Conservation (phyloP, 495 filamentous ascomycete genomes). For the Tuber microsphaerosporum region DNA sequence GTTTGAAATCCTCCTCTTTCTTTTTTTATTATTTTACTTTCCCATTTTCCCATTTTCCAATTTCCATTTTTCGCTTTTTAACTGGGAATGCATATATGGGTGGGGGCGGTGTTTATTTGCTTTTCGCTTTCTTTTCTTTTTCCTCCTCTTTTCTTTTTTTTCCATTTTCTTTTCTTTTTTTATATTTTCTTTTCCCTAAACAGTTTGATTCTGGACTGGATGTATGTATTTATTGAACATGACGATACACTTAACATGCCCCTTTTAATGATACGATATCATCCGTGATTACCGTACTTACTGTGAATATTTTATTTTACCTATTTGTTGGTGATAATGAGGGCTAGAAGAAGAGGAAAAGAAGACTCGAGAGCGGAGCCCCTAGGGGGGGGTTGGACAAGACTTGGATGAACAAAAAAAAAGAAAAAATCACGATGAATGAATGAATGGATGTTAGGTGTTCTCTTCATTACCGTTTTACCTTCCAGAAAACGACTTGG, state of each 20-base stretch:
- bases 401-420: neutral
- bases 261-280: neutral
- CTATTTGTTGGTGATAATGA: neutral
- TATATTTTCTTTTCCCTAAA: slow-evolving; percentile 9
- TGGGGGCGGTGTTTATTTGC: slow-evolving; percentile 11
- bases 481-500: neutral
- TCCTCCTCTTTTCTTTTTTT: slow-evolving; percentile 6
- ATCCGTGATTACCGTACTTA: neutral
- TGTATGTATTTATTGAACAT: slow-evolving; percentile 8
- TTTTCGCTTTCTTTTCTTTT: slow-evolving; percentile 11
- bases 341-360: neutral
- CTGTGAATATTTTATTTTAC: neutral
- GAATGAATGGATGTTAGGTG: neutral
- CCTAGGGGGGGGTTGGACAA: neutral
- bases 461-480: neutral
- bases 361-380: neutral
- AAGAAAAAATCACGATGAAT: neutral
- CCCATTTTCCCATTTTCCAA: slow-evolving; percentile 15
- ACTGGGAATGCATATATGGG: slow-evolving; percentile 12
- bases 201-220: slow-evolving; percentile 1
- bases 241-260: neutral
- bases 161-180: slow-evolving; percentile 7
- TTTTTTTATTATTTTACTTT: slow-evolving; percentile 10
- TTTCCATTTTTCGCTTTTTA: slow-evolving; percentile 6
- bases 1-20: slow-evolving; percentile 10